Conservation (phyloP, 225 moss, liverwort and hornwort species). For the Antitrichia curtipendula region DNA sequence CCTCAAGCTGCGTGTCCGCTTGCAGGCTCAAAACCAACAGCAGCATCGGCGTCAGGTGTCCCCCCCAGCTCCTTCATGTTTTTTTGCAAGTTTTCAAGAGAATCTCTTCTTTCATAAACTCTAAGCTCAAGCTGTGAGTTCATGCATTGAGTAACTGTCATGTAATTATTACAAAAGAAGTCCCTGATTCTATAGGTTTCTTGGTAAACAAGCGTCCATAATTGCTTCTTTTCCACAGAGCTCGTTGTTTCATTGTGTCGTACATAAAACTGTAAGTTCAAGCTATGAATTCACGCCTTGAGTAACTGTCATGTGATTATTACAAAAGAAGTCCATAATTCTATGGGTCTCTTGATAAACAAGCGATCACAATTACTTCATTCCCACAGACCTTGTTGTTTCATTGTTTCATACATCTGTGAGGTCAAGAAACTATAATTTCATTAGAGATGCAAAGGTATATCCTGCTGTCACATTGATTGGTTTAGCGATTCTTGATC, state of each 20-base stretch:
- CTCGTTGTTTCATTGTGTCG: neutral
- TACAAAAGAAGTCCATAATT: neutral
- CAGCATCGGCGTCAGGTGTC: conserved; percentile 58
- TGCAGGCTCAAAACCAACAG: conserved; percentile 50
- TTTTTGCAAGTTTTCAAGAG: neutral
- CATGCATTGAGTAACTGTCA: neutral
- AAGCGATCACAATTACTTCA: neutral
- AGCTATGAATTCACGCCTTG: neutral
- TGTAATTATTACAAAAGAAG: neutral
- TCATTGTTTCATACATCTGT: neutral
- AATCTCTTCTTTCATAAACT: neutral
- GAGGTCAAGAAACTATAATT: neutral
- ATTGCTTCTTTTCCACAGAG: neutral
- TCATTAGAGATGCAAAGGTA: neutral
- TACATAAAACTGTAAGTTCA: neutral
- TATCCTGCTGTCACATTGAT: neutral
- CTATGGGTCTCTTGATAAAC: neutral
- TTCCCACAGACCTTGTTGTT: neutral
- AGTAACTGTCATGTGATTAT: neutral
- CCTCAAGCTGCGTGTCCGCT: conserved; percentile 38
- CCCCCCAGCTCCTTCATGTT: neutral
- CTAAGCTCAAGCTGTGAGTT: neutral
- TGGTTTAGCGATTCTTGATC: neutral
- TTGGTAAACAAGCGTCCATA: neutral
- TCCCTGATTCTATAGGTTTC: neutral